These are phyloP conservation scores for Phytophthora hybrid DNA, from an alignment of 352 stramenopile species.

Conservation along the genomic window DNA sequence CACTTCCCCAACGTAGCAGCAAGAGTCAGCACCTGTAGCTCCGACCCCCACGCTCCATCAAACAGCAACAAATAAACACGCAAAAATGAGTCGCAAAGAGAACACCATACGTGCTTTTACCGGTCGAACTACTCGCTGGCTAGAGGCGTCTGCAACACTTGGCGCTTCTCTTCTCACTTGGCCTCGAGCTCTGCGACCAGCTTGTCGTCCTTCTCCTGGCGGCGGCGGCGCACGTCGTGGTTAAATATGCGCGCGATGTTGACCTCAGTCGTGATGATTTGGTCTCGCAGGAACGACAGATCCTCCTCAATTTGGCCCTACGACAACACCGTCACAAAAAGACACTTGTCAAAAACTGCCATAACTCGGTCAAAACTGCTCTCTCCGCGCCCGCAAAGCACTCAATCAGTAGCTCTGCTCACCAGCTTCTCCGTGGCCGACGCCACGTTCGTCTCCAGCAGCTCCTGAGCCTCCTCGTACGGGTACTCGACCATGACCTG, in stretches of 20 bases:
- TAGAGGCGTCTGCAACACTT: conserved; percentile 7
- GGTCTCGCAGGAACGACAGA: conserved; percentile 94
- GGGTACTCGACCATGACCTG: conserved; percentile 98
- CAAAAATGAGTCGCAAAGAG: conserved; percentile 16
- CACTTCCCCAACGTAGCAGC: background rate
- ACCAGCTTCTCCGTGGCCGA: conserved; percentile 79
- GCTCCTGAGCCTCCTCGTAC: conserved; percentile 94
- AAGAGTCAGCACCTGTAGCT: background rate
- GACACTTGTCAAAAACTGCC: background rate
- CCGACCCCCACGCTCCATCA: background rate
- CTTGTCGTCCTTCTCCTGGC: conserved; percentile 77
- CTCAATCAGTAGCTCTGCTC: conserved; percentile 13
- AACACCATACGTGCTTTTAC: conserved; percentile 33
- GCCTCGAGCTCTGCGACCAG: conserved; percentile 70
- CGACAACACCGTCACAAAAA: background rate
- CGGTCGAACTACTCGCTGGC: conserved; percentile 21
- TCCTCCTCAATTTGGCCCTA: conserved; percentile 90
- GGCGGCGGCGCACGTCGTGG: conserved; percentile 93
- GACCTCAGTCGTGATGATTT: conserved; percentile 98
- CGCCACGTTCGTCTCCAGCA: conserved; percentile 86
- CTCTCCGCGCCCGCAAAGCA: background rate
- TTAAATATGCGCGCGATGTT: conserved; percentile 98
- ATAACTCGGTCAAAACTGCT: conserved; percentile 6
- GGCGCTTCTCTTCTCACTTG: conserved; percentile 44
- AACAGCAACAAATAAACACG: conserved; percentile 7